A percentile compares a stretch with the other conserved stretches of the same genome.
These are phyloP conservation scores for Elongisporangium anandrum DNA, from an alignment of 352 stramenopile genomes.

Conservation along the genomic window DNA sequence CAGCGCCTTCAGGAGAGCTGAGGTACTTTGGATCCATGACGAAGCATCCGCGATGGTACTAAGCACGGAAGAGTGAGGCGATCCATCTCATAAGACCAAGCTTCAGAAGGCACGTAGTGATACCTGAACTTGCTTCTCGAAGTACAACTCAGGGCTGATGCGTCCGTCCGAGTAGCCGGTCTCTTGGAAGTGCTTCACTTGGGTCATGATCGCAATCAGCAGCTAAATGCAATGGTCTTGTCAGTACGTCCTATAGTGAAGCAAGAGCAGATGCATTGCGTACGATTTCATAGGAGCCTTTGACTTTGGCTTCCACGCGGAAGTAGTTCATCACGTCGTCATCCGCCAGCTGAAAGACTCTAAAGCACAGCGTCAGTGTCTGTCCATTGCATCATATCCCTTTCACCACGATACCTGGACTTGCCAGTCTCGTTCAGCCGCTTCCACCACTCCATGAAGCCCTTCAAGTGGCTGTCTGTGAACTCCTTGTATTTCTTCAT, in stretches of 20 bases:
- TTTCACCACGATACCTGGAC: conserved; percentile 19
- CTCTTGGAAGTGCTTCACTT: conserved; percentile 89
- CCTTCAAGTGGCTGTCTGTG: conserved; percentile 60
- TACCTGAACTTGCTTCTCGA: conserved; percentile 56
- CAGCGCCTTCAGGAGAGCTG: conserved; percentile 19
- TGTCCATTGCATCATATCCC: not conserved
- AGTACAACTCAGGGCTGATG: conserved; percentile 60
- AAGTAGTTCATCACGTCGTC: conserved; percentile 85
- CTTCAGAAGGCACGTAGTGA: too few species aligned
- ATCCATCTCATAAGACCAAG: not conserved
- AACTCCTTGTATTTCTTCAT: conserved; percentile 66
- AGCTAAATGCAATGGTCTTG: conserved; percentile 20
- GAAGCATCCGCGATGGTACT: conserved; percentile 55
- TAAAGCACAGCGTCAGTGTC: conserved; percentile 4
- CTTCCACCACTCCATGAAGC: conserved; percentile 55
- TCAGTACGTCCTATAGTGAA: not conserved
- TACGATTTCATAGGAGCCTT: conserved; percentile 90
- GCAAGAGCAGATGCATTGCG: not conserved
- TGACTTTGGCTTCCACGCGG: conserved; percentile 80
- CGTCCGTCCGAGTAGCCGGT: conserved; percentile 90
- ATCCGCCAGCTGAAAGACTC: conserved; percentile 84
- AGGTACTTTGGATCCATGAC: conserved; percentile 43
- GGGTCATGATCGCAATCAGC: conserved; percentile 87
- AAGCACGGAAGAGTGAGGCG: not conserved
- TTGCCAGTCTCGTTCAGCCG: conserved; percentile 39